Evolutionary conservation across 371 early-diverging fungal genomes (phyloP), one percentile per base, ranked within the genome.

Genomic region (Mucor lusitanicus): DNA sequence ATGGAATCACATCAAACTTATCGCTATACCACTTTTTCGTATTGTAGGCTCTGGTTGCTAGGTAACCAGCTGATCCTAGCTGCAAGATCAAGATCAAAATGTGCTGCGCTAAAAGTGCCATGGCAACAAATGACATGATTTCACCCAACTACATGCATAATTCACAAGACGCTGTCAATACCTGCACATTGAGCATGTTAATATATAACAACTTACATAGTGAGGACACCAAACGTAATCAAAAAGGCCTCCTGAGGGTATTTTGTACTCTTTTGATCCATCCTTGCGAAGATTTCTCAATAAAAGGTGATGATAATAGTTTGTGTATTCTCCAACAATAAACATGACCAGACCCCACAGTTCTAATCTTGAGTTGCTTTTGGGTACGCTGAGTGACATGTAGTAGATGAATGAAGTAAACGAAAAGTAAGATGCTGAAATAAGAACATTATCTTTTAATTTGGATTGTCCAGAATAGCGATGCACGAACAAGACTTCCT

Each of bases 191-290:
- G n/a, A n/a, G n/a, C n/a, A n/a, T n/a, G n/a, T n/a, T n/a, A n/a
- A n/a, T n/a, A n/a, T n/a, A n/a, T n/a, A 21, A 50, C n/a, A 6
- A 64, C 76, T 72, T 73, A 77, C 82, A 70, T 82, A 82, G 57
- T 82, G 82, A 21, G 82, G 82, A 57, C 82, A 82, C 82, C 82
- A 82, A 6, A 72, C 25, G 57, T 65, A 76, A 3, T 59, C 17
- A 59, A 82, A 82, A 3, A 82, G 56, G 3, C 74, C 82, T 2
- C 48, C 58, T 11, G 60, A 12, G 2, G 81, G 81, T 17, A 80
- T 70, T 77, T 72, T 77, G 56, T 82, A 82, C 3, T 63, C 64
- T 44, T 69, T 75, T 30, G 58, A 62, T 5, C 61, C 70, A 13
- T 62, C 48, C 11, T 55, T 44, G 27, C 82, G 68, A 6, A 82